phyloP scores from a whole-genome alignment of 345 rosid genomes.

The Camelina neglecta region DNA sequence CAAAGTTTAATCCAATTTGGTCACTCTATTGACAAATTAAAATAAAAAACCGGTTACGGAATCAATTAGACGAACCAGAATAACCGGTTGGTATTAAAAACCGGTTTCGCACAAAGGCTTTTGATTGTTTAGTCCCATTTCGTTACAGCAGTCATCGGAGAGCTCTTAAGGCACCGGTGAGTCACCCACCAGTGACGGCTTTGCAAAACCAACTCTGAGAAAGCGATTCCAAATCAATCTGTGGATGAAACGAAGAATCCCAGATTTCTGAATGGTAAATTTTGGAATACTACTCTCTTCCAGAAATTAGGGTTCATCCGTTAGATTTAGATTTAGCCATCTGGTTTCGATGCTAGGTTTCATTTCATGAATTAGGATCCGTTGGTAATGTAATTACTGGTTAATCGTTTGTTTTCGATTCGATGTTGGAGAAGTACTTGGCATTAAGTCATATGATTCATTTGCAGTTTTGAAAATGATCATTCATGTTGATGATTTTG shows the following conservation, averaged over 20 bases:
- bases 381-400: not conserved
- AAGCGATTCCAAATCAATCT: not conserved
- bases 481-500: not conserved
- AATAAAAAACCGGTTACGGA: not conserved
- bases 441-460: not conserved
- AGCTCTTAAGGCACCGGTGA: constrained; percentile 25
- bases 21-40: not conserved
- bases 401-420: constrained; percentile 11
- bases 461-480: not conserved
- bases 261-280: constrained; percentile 37
- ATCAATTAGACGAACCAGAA: not conserved
- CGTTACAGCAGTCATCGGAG: constrained; percentile 4
- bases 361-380: constrained; percentile 16
- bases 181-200: constrained; percentile 2
- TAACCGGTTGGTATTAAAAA: constrained; percentile 24
- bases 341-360: not conserved
- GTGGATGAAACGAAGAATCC: constrained; percentile 24
- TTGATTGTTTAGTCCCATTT: not conserved
- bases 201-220: not conserved
- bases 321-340: not conserved
- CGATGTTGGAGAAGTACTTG: not conserved
- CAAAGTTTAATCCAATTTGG: not conserved
- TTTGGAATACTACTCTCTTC: constrained; percentile 14
- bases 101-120: not conserved
- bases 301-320: constrained; percentile 25